These are phyloP conservation scores for Fusarium sp. DNA, from an alignment of 2,329 filamentous ascomycete species.

Conservation along the genomic window DNA sequence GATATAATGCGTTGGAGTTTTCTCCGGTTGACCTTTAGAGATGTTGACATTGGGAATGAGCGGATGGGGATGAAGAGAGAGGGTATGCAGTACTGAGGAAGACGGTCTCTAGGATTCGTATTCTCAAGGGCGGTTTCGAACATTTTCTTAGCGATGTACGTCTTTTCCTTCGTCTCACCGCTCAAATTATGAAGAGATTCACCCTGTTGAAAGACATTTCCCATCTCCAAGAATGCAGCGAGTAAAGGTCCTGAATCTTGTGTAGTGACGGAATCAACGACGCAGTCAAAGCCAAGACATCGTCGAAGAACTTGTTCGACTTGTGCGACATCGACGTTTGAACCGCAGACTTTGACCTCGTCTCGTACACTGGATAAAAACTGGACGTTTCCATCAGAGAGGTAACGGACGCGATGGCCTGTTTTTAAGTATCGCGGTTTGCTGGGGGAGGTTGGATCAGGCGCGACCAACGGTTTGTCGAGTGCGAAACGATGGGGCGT, in stretches of 20 bases:
- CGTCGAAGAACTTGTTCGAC: slow-evolving; percentile 62
- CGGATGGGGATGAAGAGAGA: slow-evolving; percentile 62
- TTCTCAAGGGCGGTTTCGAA: slow-evolving; percentile 56
- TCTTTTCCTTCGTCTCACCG: slow-evolving; percentile 55
- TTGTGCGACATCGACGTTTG: slow-evolving; percentile 55
- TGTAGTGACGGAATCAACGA: slow-evolving; percentile 61
- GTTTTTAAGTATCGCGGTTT: slow-evolving; percentile 60
- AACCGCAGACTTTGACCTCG: slow-evolving; percentile 55
- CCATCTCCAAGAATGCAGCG: slow-evolving; percentile 63
- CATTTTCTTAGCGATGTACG: slow-evolving; percentile 58
- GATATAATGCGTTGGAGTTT: slow-evolving; percentile 60
- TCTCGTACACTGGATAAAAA: slow-evolving; percentile 60
- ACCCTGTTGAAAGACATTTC: slow-evolving; percentile 53
- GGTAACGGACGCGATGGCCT: slow-evolving; percentile 62
- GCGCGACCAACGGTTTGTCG: slow-evolving; percentile 47
- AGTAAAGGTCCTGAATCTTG: slow-evolving; percentile 57
- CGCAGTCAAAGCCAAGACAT: slow-evolving; percentile 62
- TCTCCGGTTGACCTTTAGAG: slow-evolving; percentile 63
- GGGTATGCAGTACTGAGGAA: slow-evolving; percentile 59
- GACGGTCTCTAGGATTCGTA: slow-evolving; percentile 34
- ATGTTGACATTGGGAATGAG: slow-evolving; percentile 61
- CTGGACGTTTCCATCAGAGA: slow-evolving; percentile 61
- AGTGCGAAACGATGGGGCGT: slow-evolving; percentile 53
- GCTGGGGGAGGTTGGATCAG: background rate
- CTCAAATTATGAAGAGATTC: slow-evolving; percentile 56